Conservation (phyloP, 495 filamentous ascomycete genomes). For the Aspergillus taichungensis region DNA sequence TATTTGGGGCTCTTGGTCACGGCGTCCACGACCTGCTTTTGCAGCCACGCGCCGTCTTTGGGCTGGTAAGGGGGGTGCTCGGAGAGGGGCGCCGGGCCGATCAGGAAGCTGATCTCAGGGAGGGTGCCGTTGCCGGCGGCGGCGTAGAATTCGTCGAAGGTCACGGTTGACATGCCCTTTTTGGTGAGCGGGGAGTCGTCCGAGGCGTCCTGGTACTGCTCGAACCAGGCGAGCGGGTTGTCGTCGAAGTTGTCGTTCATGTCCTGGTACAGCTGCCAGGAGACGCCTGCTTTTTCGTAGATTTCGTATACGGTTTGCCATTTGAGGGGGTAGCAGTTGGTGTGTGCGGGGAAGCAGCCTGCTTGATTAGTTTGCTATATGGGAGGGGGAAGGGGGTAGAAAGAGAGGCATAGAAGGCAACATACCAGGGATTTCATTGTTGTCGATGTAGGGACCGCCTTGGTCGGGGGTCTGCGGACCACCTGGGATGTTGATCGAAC, state of each 20-base stretch:
- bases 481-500: slow-evolving; percentile 45
- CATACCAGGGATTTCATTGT: slow-evolving; percentile 43
- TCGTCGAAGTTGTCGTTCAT: slow-evolving; percentile 45
- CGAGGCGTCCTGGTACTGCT: slow-evolving; percentile 41
- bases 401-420: not conserved
- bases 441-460: slow-evolving; percentile 47
- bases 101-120: slow-evolving; percentile 44
- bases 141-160: slow-evolving; percentile 41
- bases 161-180: slow-evolving; percentile 36
- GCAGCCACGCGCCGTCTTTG: slow-evolving; percentile 48
- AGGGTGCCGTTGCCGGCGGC: slow-evolving; percentile 44
- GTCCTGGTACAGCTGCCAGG: slow-evolving; percentile 48
- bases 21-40: slow-evolving; percentile 44
- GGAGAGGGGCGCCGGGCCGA: slow-evolving; percentile 42
- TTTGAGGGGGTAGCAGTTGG: slow-evolving; percentile 46
- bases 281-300: slow-evolving; percentile 43
- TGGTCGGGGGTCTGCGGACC: slow-evolving; percentile 32
- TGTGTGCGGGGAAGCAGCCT: slow-evolving; percentile 35
- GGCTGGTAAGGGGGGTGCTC: slow-evolving; percentile 47
- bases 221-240: slow-evolving; percentile 45
- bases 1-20: slow-evolving; percentile 43
- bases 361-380: not conserved
- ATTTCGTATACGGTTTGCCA: slow-evolving; percentile 47
- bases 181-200: slow-evolving; percentile 27
- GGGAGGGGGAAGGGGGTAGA: not conserved